Evolutionary conservation across 2,329 filamentous ascomycete genomes (phyloP).

Genomic region (Rhinocladiella similis): DNA sequence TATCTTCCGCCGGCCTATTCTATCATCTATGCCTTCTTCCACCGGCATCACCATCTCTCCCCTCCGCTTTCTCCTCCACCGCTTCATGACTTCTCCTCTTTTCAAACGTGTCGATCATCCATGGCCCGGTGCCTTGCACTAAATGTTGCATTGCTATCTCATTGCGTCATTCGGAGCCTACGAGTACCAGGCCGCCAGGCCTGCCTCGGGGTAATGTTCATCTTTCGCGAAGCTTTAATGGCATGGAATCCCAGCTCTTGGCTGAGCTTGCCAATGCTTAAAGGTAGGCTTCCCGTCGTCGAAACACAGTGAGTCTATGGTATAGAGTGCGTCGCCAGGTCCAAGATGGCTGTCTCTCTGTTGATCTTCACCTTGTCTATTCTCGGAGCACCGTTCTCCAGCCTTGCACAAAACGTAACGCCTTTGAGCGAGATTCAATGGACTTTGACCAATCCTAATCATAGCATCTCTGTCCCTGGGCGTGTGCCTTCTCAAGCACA

Average conservation of each 20-base stretch:
- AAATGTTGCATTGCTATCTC: not conserved
- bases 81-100: not conserved
- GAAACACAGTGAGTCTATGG: no score
- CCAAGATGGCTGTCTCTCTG: not conserved
- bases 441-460: conserved; percentile 1
- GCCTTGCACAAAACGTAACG: not conserved
- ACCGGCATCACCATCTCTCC: no score
- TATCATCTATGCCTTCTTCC: not conserved
- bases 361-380: not conserved
- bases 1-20: no score
- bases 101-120: not conserved
- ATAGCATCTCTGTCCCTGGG: not conserved
- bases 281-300: no score
- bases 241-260: no score
- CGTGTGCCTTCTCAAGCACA: conserved; percentile 1
- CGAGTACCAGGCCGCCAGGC: not conserved
- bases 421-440: not conserved
- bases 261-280: no score
- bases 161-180: no score
- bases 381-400: not conserved
- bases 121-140: not conserved
- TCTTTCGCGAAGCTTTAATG: no score
- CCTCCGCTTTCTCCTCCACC: not conserved
- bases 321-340: no score
- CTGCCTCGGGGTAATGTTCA: not conserved